Evolutionary conservation across 306 rosid species (phyloP).

Genomic region (Cajanus cajan): DNA sequence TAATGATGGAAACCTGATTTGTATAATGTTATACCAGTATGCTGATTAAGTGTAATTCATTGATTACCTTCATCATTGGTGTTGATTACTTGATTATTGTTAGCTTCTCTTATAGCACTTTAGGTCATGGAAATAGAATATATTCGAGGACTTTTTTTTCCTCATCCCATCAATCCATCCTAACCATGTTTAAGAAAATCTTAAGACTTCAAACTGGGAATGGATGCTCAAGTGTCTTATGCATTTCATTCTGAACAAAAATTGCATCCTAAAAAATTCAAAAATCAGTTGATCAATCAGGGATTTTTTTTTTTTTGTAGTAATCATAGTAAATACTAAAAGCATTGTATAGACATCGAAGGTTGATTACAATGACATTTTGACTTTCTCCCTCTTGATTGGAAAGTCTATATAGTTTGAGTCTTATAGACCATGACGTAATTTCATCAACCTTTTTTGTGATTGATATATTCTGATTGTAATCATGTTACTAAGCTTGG

Average conservation of each 20-base stretch:
- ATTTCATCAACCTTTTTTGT: background rate
- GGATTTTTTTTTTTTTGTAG: constrained; percentile 39
- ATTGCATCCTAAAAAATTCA: constrained; percentile 90
- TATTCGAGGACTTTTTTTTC: background rate
- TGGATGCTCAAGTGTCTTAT: constrained; percentile 98
- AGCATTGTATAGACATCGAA: background rate
- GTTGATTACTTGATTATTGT: constrained; percentile 3
- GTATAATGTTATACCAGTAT: background rate
- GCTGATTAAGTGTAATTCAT: constrained; percentile 13
- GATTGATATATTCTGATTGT: constrained; percentile 20
- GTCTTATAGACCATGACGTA: background rate
- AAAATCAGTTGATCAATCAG: constrained; percentile 86
- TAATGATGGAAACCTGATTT: constrained; percentile 11
- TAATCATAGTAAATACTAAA: constrained; percentile 1
- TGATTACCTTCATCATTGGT: background rate
- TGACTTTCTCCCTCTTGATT: background rate
- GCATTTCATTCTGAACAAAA: constrained; percentile 96
- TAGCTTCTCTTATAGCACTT: constrained; percentile 6
- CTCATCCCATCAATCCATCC: background rate
- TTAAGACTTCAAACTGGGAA: constrained; percentile 49
- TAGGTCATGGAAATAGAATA: constrained; percentile 4
- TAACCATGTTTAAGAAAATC: constrained; percentile 1
- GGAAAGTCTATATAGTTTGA: constrained; percentile 15
- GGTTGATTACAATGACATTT: background rate
- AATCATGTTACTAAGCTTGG: constrained; percentile 64